Evolutionary conservation across 257 asterid species (phyloP).

Genomic region (Leptodermis oblonga): DNA sequence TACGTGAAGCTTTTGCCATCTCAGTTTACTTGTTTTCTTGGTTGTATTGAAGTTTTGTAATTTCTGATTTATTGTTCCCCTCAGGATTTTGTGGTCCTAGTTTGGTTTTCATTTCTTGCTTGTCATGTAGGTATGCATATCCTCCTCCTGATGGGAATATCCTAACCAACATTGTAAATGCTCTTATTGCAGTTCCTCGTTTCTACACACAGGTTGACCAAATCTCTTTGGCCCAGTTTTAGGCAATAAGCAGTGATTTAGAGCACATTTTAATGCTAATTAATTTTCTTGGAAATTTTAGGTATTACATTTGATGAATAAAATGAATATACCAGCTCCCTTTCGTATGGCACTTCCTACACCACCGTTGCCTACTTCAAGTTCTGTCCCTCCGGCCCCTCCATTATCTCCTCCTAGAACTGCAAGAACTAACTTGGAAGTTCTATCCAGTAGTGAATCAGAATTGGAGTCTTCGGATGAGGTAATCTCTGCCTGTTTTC

Average conservation of each 20-base stretch:
- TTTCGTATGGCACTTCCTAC: constrained; percentile 86
- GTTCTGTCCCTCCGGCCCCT: constrained; percentile 39
- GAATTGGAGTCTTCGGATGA: constrained; percentile 98
- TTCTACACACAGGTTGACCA: constrained; percentile 80
- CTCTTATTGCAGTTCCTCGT: constrained; percentile 96
- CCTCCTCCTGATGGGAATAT: constrained; percentile 96
- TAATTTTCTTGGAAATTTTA: constrained; percentile 20
- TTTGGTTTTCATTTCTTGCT: constrained; percentile 16
- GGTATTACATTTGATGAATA: constrained; percentile 99
- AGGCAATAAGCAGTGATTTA: not conserved
- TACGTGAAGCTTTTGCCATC: not conserved
- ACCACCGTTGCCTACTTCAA: constrained; percentile 70
- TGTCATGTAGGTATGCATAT: constrained; percentile 67
- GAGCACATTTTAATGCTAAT: not conserved
- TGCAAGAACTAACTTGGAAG: constrained; percentile 33
- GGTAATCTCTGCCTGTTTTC: constrained; percentile 36
- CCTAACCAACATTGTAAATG: constrained; percentile 85
- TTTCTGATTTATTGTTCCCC: not conserved
- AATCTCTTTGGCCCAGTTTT: constrained; percentile 6
- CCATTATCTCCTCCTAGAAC: constrained; percentile 54
- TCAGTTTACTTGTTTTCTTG: not conserved
- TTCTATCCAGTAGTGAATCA: constrained; percentile 61
- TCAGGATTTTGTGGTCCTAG: not conserved
- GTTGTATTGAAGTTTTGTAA: not conserved
- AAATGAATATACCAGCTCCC: constrained; percentile 98